Conservation (phyloP, 2,329 filamentous ascomycete genomes). For the Penicillium sp. region DNA sequence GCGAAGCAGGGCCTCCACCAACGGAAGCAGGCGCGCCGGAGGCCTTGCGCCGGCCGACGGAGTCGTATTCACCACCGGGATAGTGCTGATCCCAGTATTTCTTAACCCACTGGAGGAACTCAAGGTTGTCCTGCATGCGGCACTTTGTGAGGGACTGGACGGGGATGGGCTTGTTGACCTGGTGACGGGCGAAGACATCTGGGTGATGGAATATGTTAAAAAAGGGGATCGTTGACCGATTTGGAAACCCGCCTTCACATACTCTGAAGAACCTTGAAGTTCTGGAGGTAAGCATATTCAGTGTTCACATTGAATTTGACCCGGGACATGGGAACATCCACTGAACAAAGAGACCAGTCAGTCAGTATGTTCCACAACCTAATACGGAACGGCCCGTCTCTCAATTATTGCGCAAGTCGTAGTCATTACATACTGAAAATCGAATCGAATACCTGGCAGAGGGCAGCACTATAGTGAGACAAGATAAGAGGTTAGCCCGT, state of each 20-base stretch:
- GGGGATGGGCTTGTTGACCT: conserved; percentile 84
- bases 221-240: background rate
- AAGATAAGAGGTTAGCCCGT: background rate
- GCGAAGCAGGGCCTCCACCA: conserved; percentile 36
- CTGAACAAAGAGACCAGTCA: conserved; percentile 37
- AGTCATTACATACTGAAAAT: conserved; percentile 68
- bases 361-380: conserved; percentile 1
- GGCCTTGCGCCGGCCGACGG: conserved; percentile 78
- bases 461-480: conserved; percentile 66
- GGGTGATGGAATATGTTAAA: conserved; percentile 12
- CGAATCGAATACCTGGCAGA: conserved; percentile 97
- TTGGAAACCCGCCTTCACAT: conserved; percentile 36
- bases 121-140: conserved; percentile 99
- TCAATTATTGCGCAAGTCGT: background rate
- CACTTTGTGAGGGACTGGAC: conserved; percentile 90
- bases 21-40: conserved; percentile 60
- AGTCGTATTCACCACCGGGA: conserved; percentile 95
- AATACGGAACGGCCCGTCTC: background rate
- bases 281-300: conserved; percentile 96
- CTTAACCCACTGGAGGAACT: conserved; percentile 97
- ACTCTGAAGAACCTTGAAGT: conserved; percentile 98
- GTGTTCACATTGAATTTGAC: conserved; percentile 98
- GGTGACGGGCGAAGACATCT: conserved; percentile 80
- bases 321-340: conserved; percentile 88
- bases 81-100: conserved; percentile 97